Conservation (phyloP, 164 flowering plant species). For the Paratinospora sagittata region DNA sequence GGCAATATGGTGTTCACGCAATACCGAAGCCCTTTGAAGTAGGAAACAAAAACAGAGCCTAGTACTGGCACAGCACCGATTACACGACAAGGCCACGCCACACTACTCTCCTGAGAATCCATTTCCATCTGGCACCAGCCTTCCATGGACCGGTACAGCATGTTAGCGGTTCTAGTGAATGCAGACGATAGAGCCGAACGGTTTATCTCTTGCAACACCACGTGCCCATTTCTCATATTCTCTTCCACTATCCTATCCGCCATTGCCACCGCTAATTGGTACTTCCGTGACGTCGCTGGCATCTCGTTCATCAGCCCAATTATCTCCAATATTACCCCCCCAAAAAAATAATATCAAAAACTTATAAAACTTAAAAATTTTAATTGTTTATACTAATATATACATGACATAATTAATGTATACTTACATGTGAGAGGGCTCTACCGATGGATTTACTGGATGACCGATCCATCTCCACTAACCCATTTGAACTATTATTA, state of each 20-base stretch:
- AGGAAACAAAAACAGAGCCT: conserved; percentile 26
- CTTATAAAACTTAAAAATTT: too few relatives aligned
- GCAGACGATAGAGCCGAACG: conserved; percentile 36
- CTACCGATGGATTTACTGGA: conserved; percentile 36
- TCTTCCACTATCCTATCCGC: conserved; percentile 49
- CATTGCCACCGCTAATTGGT: conserved; percentile 50
- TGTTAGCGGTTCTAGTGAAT: conserved; percentile 33
- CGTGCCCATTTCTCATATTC: conserved; percentile 30
- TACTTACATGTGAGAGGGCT: conserved; percentile 30
- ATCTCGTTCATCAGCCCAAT: conserved; percentile 35
- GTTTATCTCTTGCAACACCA: conserved; percentile 31
- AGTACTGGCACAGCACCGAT: conserved; percentile 31
- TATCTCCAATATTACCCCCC: too few relatives aligned
- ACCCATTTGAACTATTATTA: neutral
- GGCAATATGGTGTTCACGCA: conserved; percentile 19
- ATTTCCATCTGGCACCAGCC: neutral
- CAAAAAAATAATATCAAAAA: too few relatives aligned
- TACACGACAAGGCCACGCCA: conserved; percentile 24
- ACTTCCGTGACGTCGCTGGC: conserved; percentile 44
- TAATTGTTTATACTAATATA: too few relatives aligned
- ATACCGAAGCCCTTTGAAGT: conserved; percentile 20
- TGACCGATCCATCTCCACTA: conserved; percentile 12
- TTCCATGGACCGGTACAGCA: conserved; percentile 25
- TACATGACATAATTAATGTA: too few relatives aligned
- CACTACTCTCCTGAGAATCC: too few relatives aligned